Evolutionary conservation across 495 filamentous ascomycete species (phyloP), one percentile per base, ranked within the genome.

Genomic region (Podospora didyma): DNA sequence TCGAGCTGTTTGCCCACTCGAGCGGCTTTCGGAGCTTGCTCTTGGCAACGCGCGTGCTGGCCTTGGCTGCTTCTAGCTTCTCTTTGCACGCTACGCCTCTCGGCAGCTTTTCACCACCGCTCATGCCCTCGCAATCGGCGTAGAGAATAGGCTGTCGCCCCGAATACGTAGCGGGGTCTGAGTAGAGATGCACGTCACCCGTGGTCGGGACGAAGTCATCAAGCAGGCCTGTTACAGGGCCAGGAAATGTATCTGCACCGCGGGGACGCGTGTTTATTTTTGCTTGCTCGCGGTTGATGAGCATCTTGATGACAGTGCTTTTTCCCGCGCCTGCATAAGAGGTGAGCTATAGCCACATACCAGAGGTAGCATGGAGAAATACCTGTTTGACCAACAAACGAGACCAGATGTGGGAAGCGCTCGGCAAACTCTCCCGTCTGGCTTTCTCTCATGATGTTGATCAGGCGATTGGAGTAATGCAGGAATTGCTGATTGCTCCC

Each of bases 171-270:
- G 69, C 68, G 0, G 82, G 83, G 63, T 88, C 84, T 0, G 75
- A 66, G 51, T 86, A 88, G 12, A 87, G 70, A 67, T 88, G 84
- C 21, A 87, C 84, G 61, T 85, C 81, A 11, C 73, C 83, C 5
- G 83, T 84, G 5, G 82, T 86, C 0, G 84, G 79, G n/a, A 75
- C 24, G 28, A 74, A 69, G 23, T 79, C 73, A 45, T 72, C 69
- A 46, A 48, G 60, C 6, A 67, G 66, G 0, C 73, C 73, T 0
- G 69, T 68, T 12, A 78, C 71, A 0, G 72, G 69, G 3, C 60
- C 62, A 19, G 61, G 65, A 46, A 71, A 71, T 47, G 44, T 50
- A 5, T 58, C 57, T 9, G 35, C 22, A 51, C 53, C 26, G 51
- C n/a, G 39, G 5, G 39, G 39, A 14, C 39, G 39, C 12, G 39